Conservation (phyloP, 1,139 yeast species). For the Pichia sp. region DNA sequence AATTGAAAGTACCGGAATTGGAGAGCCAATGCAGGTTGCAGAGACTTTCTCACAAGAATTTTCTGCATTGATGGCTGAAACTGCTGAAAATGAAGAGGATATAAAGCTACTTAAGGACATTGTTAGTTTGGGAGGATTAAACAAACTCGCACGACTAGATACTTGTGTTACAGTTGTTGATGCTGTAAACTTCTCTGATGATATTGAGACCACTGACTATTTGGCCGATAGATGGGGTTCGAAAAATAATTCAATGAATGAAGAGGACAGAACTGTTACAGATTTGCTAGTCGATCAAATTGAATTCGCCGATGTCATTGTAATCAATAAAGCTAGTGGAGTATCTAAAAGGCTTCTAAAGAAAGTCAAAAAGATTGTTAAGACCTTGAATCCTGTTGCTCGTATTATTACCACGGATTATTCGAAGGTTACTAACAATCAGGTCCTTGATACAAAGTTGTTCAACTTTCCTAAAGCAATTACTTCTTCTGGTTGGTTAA, state of each 20-base stretch:
- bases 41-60: slow-evolving; percentile 45
- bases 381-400: slow-evolving; percentile 41
- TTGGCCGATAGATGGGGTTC: slow-evolving; percentile 39
- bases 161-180: slow-evolving; percentile 48
- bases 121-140: slow-evolving; percentile 38
- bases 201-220: slow-evolving; percentile 42
- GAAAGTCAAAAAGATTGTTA: slow-evolving; percentile 34
- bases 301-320: slow-evolving; percentile 42
- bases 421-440: slow-evolving; percentile 35
- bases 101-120: slow-evolving; percentile 32
- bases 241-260: slow-evolving; percentile 35
- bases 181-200: slow-evolving; percentile 37
- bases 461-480: slow-evolving; percentile 41
- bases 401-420: slow-evolving; percentile 36
- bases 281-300: slow-evolving; percentile 45
- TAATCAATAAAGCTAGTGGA: slow-evolving; percentile 37
- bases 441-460: slow-evolving; percentile 35
- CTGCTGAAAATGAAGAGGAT: slow-evolving; percentile 28
- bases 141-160: slow-evolving; percentile 38
- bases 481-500: slow-evolving; percentile 46
- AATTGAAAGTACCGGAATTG: slow-evolving; percentile 44
- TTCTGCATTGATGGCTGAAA: slow-evolving; percentile 32
- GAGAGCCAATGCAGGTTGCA: slow-evolving; percentile 49
- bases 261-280: slow-evolving; percentile 41
- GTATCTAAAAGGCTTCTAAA: slow-evolving; percentile 30